Base-by-base conservation (phyloP, 352 stramenopile genomes). In the Peronospora destructor region DNA sequence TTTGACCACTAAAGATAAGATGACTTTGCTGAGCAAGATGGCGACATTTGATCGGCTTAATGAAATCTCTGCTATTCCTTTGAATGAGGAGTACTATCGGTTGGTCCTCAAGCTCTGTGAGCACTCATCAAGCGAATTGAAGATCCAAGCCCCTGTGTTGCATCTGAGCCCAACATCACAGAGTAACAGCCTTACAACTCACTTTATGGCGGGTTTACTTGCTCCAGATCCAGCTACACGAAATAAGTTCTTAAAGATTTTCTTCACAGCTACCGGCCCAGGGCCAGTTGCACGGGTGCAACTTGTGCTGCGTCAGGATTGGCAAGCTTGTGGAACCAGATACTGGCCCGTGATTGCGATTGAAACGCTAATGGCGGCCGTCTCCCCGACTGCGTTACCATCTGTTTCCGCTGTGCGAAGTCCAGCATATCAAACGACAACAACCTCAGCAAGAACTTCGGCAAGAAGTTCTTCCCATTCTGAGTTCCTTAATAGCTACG, bases 1-100 rank as follows among this genome's bases (percentile, higher is more conserved):
- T n/a, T 67, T 95, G 39, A 79, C 78, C 4, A 69, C 80, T 26
- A 95, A 95, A 56, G 84, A 95, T 61, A 93, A 92, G 39, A 87
- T 91, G 75, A 80, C 77, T 23, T 53, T 95, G 48, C 61, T 95
- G 3, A 82, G 61, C 28, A 95, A 95, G 61, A 92, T 95, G 82
- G 62, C 73, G 7, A 80, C 71, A 10, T 92, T 95, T 45, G 82
- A 95, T 34, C 75, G 84, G 7, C 46, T 95, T 5, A 88, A 89
- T 39, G 84, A 95, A 43, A 89, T 93, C 26, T 82, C 84, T 11
- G 77, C 84, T 23, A 59, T 91, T 36, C 84, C 84, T 17, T 55
- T 95, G 13, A 81, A 82, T 36, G 73, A 87, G 16, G 78, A 84
- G 53, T 93, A 94, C 56, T 87, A 92, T 56, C 49, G 56, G 16